phyloP scores from a whole-genome alignment of 164 flowering plant genomes.

The Macadamia integrifolia region DNA sequence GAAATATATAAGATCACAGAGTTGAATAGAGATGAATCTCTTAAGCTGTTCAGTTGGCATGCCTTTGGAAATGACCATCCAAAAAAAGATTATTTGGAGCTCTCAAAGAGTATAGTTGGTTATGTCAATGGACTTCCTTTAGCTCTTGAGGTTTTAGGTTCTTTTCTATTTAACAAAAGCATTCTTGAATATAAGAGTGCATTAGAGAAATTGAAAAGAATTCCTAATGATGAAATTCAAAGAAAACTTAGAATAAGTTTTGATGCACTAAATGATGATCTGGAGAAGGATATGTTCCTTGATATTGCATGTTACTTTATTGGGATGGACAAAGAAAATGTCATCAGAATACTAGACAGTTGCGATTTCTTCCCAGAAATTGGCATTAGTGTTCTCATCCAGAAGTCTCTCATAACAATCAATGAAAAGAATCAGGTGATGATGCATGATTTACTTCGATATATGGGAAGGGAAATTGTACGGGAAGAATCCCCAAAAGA shows the following conservation, averaged over 20 bases:
- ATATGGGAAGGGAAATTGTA: conserved; percentile 7
- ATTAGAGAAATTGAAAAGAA: too few species aligned
- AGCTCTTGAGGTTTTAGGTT: not conserved
- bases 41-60: too few species aligned
- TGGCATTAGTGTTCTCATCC: not conserved
- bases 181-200: too few species aligned
- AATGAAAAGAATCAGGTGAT: not conserved
- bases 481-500: not conserved
- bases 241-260: conserved; percentile 6
- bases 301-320: conserved; percentile 4
- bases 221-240: not conserved
- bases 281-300: not conserved
- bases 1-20: too few species aligned
- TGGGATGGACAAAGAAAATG: not conserved
- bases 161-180: too few species aligned
- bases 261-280: conserved; percentile 6
- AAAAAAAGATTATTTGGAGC: too few species aligned
- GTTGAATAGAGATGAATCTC: too few species aligned
- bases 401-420: not conserved
- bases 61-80: too few species aligned
- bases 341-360: not conserved
- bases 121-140: not conserved
- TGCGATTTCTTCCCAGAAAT: not conserved
- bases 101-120: too few species aligned
- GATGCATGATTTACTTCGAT: conserved; percentile 7